Evolutionary conservation across 345 rosid species (phyloP).

Genomic region (Boechera divaricarpa): DNA sequence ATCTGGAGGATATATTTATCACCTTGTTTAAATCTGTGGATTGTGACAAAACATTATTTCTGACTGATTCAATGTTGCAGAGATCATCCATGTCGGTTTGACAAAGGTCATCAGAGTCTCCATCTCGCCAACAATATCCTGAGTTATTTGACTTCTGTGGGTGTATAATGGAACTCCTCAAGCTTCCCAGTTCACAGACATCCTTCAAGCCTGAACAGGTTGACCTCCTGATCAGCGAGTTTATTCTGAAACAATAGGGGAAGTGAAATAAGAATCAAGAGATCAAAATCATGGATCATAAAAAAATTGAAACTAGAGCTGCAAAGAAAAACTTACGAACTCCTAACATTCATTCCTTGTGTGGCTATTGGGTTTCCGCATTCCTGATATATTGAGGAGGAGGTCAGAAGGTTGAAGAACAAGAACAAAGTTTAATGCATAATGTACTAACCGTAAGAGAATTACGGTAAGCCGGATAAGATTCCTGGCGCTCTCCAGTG

Average conservation of each 20-base stretch:
- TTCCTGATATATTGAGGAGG: slow-evolving; percentile 54
- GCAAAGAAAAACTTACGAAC: slow-evolving; percentile 61
- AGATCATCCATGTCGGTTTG: slow-evolving; percentile 82
- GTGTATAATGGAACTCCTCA: slow-evolving; percentile 57
- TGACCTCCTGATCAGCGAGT: slow-evolving; percentile 62
- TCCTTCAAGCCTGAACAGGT: slow-evolving; percentile 76
- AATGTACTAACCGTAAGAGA: slow-evolving; percentile 59
- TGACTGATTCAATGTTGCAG: slow-evolving; percentile 52
- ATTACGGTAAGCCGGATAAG: slow-evolving; percentile 49
- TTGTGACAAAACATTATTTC: slow-evolving; percentile 53
- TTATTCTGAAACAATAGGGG: slow-evolving; percentile 50
- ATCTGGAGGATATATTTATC: slow-evolving; percentile 32
- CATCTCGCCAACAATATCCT: slow-evolving; percentile 54
- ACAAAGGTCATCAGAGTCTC: slow-evolving; percentile 71
- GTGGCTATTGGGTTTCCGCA: slow-evolving; percentile 53
- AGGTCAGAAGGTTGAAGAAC: slow-evolving; percentile 35
- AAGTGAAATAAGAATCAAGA: slow-evolving; percentile 19
- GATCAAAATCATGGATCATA: slow-evolving; percentile 17
- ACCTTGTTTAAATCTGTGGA: slow-evolving; percentile 78
- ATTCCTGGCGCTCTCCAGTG: slow-evolving; percentile 62
- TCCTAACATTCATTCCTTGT: slow-evolving; percentile 55
- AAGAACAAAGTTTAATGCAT: slow-evolving; percentile 22
- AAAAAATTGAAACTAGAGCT: slow-evolving; percentile 12
- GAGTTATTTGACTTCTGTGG: slow-evolving; percentile 53
- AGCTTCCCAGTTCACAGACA: slow-evolving; percentile 68